Base-by-base conservation (phyloP, 345 rosid genomes). In the Boechera stricta region DNA sequence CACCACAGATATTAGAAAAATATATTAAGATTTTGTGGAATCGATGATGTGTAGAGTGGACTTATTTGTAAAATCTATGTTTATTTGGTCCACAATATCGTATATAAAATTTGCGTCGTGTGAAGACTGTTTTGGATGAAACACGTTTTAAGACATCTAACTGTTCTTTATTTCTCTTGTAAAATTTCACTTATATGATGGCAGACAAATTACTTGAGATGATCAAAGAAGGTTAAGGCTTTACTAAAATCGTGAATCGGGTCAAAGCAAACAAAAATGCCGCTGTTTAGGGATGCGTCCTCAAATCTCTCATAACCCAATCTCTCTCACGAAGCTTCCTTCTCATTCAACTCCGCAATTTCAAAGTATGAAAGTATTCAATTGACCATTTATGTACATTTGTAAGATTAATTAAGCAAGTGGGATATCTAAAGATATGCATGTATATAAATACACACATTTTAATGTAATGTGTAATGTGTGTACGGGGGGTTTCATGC, bases 321-420 rank as follows among this genome's bases (percentile, higher is more conserved):
- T 8, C 57, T 52, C 49, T 49, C 52, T 32, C 60, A 38, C 41
- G 80, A 77, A 77, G 58, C 71, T 71, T 77, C 80, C 67, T 70
- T 64, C 53, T 54, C 44, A 38, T 44, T 70, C 15, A 70, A 54
- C 58, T 45, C 52, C 5, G 0, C 33, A 49, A 28, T 10, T 49
- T 53, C 49, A 32, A 64, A 64, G 48, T 64, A 64, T 32, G 56
- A 53, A 74, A 42, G 62, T 45, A 73, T 73, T 42, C 71, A 73
- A 7, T 66, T 57, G 56, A 56, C 56, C 72, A 65, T 33, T 48
- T 75, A 67, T 75, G 55, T 55, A 67, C 10, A 67, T 59, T 54
- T 51, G 28, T 41, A 59, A 41, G 69, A 69, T 49, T 49, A 16
- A 59, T 41, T 49, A 67, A 48, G 36, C 54, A 59, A 60, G 47